Evolutionary conservation across 371 early-diverging fungal genomes (phyloP), one percentile per base, ranked within the genome.

Genomic region (Apophysomyces elegans): DNA sequence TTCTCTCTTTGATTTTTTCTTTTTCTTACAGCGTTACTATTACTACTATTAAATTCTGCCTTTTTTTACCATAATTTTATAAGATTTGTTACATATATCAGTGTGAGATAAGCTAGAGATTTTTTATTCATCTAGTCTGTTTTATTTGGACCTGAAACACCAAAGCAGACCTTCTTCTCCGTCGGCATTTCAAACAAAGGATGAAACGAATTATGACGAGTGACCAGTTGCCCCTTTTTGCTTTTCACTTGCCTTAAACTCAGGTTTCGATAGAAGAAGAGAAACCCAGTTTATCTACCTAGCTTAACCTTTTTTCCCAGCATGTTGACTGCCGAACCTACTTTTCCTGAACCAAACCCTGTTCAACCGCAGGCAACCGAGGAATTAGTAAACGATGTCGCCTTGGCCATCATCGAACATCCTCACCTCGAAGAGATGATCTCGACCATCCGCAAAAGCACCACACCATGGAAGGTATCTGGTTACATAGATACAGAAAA

Each of bases 381-480:
- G 68, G 67, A 38, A 43, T 70, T 57, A 37, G 56, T 72, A 37
- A 67, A 72, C 21, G 84, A 88, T 50, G 88, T 90, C 32, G 85
- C 86, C 36, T 56, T 84, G 12, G 81, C 86, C 5, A 79, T 92
- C 59, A 89, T 93, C 54, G 78, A 81, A 60, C 95, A 95, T 79
- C 78, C 86, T 39, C 94, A 93, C 70, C 88, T 96, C 58, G 94
- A 93, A 63, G 94, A 93, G 56, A 81, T 87, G 56, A 86, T 91
- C 18, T 77, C 72, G 11, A 76, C 75, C 13, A 86, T 95, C 47
- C 83, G 94, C 41, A 79, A 80, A 14, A 84, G 87, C 62, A 83
- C 92, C 13, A 90, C 95, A 69, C 95, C 96, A 0, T 96, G 97
- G 97, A 91, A 95, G 86, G 93, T 90, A 73, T 41, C 21, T 6